Evolutionary conservation across 23 red algal genomes (phyloP).

Genomic region (Gracilaria gracilis): DNA sequence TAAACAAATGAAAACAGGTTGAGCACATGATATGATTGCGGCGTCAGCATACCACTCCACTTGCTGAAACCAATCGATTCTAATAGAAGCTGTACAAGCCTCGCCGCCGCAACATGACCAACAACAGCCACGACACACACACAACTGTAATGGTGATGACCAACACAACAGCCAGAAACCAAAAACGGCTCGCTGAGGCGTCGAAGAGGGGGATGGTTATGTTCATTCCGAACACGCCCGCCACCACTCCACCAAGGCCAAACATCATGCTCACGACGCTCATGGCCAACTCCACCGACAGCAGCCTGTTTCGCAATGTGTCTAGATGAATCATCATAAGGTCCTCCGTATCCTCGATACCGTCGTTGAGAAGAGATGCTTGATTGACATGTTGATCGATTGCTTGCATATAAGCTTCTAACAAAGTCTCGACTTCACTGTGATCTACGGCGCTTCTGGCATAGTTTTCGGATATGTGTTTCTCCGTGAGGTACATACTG

Average conservation of each 20-base stretch:
- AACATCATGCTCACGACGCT: conserved; percentile 70
- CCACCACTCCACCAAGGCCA: conserved; percentile 61
- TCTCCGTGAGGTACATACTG: conserved; percentile 91
- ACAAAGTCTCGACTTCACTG: conserved; percentile 81
- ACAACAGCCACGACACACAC: conserved; percentile 32
- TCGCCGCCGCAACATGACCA: conserved; percentile 54
- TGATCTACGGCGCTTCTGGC: conserved; percentile 62
- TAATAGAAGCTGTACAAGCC: conserved; percentile 78
- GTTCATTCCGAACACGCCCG: conserved; percentile 92
- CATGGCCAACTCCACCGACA: conserved; percentile 70
- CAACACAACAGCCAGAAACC: conserved; percentile 64
- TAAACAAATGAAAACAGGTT: too few species aligned
- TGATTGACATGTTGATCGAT: conserved; percentile 69
- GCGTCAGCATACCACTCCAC: neutral
- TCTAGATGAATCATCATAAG: conserved; percentile 87
- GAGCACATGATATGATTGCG: too few species aligned
- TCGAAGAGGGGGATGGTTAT: conserved; percentile 65
- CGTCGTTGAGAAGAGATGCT: conserved; percentile 75
- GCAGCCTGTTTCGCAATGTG: conserved; percentile 78
- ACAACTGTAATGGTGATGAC: conserved; percentile 63
- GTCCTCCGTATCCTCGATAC: conserved; percentile 85
- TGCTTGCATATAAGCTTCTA: conserved; percentile 89
- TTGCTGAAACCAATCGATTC: neutral
- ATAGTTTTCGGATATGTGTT: conserved; percentile 57
- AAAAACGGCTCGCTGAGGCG: conserved; percentile 30